Percentiles rank a stretch among this genome's conserved stretches.
Evolutionary conservation across 352 stramenopile species (phyloP).

Genomic region (Phytopythium delawarense): DNA sequence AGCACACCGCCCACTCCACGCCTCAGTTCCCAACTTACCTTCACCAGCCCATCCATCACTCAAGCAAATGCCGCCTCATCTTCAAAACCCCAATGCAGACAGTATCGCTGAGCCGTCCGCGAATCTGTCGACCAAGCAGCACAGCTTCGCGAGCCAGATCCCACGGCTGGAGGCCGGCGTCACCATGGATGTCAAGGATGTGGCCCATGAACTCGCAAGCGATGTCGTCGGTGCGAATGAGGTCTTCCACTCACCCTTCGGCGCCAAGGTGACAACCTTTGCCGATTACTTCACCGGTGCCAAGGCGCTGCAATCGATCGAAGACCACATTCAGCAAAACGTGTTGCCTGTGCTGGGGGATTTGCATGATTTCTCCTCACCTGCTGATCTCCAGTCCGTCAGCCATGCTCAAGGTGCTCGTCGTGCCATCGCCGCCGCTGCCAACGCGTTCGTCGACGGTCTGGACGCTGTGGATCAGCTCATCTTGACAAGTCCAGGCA

Average conservation of each 20-base stretch:
- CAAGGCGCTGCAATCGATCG: conserved; percentile 84
- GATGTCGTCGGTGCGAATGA: conserved; percentile 53
- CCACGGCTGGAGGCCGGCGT: background rate
- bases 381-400: conserved; percentile 74
- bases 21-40: background rate
- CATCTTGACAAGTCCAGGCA: conserved; percentile 90
- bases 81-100: background rate
- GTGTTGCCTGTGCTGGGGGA: conserved; percentile 95
- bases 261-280: conserved; percentile 83
- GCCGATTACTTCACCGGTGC: conserved; percentile 94
- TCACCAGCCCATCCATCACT: background rate
- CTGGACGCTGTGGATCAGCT: conserved; percentile 90
- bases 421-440: conserved; percentile 86
- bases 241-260: conserved; percentile 63
- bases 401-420: conserved; percentile 93
- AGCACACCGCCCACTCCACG: background rate
- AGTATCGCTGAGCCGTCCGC: background rate
- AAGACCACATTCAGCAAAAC: conserved; percentile 83
- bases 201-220: background rate
- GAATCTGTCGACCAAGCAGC: background rate
- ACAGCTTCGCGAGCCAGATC: background rate
- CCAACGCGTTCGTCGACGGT: conserved; percentile 81
- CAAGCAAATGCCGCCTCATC: background rate
- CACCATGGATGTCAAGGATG: background rate
- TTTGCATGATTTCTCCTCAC: conserved; percentile 91